Conservation (phyloP, 2,329 filamentous ascomycete species). For the Ascochyta fabae region DNA sequence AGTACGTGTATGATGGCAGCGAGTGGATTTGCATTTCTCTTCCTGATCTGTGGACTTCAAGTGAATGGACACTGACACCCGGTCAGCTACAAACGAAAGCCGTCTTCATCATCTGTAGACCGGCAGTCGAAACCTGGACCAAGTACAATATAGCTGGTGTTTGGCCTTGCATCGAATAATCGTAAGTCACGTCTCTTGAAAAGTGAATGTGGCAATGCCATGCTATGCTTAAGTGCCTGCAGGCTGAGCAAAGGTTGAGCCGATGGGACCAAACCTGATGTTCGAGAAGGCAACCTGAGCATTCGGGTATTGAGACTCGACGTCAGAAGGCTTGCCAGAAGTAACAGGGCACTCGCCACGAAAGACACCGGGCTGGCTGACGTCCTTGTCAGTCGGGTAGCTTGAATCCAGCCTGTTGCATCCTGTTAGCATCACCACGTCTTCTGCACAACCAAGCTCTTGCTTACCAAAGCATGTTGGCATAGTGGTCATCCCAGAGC, state of each 20-base stretch:
- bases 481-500: conserved; percentile 68
- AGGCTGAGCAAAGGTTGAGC: conserved; percentile 40
- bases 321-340: conserved; percentile 40
- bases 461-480: conserved; percentile 68
- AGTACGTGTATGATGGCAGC: background rate
- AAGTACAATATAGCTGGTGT: no score
- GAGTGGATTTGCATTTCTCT: background rate
- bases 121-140: no score
- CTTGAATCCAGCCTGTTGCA: conserved; percentile 45
- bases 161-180: no score
- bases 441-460: no score
- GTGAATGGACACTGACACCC: conserved; percentile 2
- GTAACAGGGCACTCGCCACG: conserved; percentile 37
- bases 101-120: background rate
- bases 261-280: conserved; percentile 42
- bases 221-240: conserved; percentile 8
- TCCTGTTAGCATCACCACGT: no score
- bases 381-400: conserved; percentile 58
- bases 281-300: conserved; percentile 37
- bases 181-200: background rate
- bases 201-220: background rate
- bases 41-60: background rate
- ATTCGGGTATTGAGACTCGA: conserved; percentile 29
- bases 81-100: background rate
- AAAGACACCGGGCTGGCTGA: conserved; percentile 36